These are phyloP conservation scores for Haplosporangium sp. DNA, from an alignment of 371 early-diverging fungal genomes.

Conservation along the genomic window DNA sequence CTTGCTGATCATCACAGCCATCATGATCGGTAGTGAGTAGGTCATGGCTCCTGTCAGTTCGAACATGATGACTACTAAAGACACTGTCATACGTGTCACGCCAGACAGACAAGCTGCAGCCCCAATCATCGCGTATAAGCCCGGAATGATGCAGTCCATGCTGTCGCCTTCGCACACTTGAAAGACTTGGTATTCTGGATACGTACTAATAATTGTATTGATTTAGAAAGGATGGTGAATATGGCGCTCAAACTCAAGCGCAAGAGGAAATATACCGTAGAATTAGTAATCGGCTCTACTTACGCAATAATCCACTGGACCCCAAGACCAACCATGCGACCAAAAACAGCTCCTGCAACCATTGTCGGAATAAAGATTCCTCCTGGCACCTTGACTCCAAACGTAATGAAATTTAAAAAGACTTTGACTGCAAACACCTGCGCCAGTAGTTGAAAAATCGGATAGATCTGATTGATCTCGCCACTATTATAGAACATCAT, in stretches of 20 bases:
- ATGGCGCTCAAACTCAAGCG: background rate
- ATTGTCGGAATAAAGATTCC: constrained; percentile 94
- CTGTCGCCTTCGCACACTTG: constrained; percentile 46
- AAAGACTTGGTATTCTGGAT: constrained; percentile 46
- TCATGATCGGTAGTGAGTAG: constrained; percentile 82
- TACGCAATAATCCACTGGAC: constrained; percentile 68
- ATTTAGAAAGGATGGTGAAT: too few relatives aligned
- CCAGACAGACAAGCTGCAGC: constrained; percentile 94
- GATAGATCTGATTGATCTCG: constrained; percentile 59
- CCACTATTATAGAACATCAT: constrained; percentile 32
- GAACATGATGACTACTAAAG: constrained; percentile 86
- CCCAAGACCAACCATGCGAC: constrained; percentile 89
- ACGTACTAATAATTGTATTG: constrained; percentile 38
- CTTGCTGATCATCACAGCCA: constrained; percentile 78
- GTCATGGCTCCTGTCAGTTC: constrained; percentile 87
- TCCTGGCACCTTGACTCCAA: constrained; percentile 81
- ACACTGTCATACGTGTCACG: constrained; percentile 90
- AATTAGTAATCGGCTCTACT: too few relatives aligned
- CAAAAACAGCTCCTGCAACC: constrained; percentile 92
- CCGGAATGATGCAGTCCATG: constrained; percentile 86
- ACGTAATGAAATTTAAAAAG: constrained; percentile 66
- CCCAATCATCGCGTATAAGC: constrained; percentile 95
- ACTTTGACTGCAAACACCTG: constrained; percentile 56
- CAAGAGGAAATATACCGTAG: too few relatives aligned
- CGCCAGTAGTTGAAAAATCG: constrained; percentile 76